Percentiles rank a stretch among this genome's conserved stretches.
phyloP scores from a whole-genome alignment of 108 stramenopile species.

The Skeletonema tropicum region DNA sequence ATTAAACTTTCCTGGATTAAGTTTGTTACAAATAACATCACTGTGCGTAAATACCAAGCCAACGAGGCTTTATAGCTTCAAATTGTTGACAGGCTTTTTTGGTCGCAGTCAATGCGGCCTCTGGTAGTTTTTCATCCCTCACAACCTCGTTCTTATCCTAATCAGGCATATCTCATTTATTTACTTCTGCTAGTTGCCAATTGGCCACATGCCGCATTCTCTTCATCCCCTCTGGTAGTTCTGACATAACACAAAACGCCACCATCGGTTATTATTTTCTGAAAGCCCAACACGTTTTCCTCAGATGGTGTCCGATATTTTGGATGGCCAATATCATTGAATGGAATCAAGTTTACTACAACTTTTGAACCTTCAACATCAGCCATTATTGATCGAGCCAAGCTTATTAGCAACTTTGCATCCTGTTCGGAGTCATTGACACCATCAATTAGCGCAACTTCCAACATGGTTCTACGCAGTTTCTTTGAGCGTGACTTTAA shows the following conservation, averaged over 20 bases:
- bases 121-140: no score
- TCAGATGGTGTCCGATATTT: constrained; percentile 57
- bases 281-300: constrained; percentile 62
- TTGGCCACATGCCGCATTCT: constrained; percentile 89
- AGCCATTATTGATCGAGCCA: constrained; percentile 63
- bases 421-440: constrained; percentile 85
- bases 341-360: constrained; percentile 87
- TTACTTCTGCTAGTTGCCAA: constrained; percentile 55
- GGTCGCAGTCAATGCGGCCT: no score
- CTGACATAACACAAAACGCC: constrained; percentile 65
- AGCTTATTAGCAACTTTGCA: constrained; percentile 75
- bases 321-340: constrained; percentile 75
- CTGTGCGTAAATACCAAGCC: no score
- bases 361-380: constrained; percentile 62
- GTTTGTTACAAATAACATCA: no score
- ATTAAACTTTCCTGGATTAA: no score
- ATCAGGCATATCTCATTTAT: not conserved
- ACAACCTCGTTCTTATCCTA: no score
- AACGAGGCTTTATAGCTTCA: no score
- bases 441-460: constrained; percentile 75
- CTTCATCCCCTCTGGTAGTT: constrained; percentile 82
- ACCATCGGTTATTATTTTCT: constrained; percentile 47
- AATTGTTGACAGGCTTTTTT: no score
- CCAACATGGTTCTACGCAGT: constrained; percentile 73
- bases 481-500: constrained; percentile 53